Evolutionary conservation across 345 rosid species (phyloP).

Genomic region (Conringia planisiliqua): DNA sequence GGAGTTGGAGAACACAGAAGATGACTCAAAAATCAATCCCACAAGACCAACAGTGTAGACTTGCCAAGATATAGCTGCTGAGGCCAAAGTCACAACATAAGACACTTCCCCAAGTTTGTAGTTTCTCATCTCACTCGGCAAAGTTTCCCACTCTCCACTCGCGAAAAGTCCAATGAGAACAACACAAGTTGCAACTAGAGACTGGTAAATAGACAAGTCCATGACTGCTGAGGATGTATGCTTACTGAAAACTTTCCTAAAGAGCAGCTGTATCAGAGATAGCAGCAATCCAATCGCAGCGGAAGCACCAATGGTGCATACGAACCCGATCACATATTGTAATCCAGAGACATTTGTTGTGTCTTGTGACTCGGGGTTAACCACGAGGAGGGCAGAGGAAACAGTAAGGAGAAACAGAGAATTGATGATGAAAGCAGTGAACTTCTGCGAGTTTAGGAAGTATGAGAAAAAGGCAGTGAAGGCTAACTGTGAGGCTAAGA

Average conservation of each 20-base stretch:
- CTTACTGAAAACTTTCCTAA: constrained; percentile 35
- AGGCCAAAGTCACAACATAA: constrained; percentile 40
- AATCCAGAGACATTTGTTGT: constrained; percentile 15
- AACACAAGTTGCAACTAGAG: constrained; percentile 31
- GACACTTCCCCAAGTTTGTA: constrained; percentile 44
- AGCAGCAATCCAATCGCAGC: constrained; percentile 41
- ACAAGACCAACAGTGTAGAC: constrained; percentile 39
- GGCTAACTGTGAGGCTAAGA: constrained; percentile 43
- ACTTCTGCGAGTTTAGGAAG: constrained; percentile 46
- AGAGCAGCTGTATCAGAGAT: constrained; percentile 39
- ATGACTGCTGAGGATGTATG: constrained; percentile 37
- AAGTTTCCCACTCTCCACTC: constrained; percentile 52
- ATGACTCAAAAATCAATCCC: constrained; percentile 29
- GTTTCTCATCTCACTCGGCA: constrained; percentile 43
- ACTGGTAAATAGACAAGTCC: constrained; percentile 44
- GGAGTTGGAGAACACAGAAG: constrained; percentile 30
- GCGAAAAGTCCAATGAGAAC: constrained; percentile 44
- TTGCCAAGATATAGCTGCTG: constrained; percentile 46
- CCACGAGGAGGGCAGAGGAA: constrained; percentile 47
- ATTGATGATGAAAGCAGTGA: constrained; percentile 42
- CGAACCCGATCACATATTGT: constrained; percentile 36
- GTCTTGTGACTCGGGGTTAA: constrained; percentile 19
- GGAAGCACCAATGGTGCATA: constrained; percentile 44
- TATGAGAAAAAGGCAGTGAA: constrained; percentile 56
- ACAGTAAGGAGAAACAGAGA: constrained; percentile 46